These are phyloP conservation scores for Panaeolus cyanescens DNA, from an alignment of 768 basidiomycete species.

Conservation along the genomic window DNA sequence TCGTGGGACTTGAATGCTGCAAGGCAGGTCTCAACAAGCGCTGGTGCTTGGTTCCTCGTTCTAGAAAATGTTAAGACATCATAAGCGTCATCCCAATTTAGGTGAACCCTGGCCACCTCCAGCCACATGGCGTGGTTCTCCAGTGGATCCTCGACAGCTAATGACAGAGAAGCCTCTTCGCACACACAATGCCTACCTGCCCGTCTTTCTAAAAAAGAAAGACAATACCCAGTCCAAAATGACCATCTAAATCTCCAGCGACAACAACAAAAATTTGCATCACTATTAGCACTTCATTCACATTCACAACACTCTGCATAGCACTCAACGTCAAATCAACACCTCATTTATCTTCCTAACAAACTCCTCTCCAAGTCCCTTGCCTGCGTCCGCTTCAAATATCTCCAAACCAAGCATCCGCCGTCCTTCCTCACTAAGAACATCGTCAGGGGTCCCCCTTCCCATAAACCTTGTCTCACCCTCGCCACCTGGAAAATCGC, in stretches of 20 bases:
- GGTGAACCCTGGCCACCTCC: too few relatives aligned
- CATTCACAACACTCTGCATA: neutral
- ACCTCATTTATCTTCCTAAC: constrained; percentile 14
- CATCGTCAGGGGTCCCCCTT: constrained; percentile 34
- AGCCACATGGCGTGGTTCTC: neutral
- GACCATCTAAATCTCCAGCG: too few relatives aligned
- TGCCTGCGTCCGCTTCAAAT: constrained; percentile 18
- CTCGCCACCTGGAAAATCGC: constrained; percentile 55
- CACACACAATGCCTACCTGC: neutral
- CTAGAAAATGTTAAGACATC: too few relatives aligned
- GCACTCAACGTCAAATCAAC: neutral
- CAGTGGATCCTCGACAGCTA: neutral
- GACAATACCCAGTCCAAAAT: neutral
- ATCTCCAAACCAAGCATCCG: constrained; percentile 44
- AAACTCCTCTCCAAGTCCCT: constrained; percentile 5
- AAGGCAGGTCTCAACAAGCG: too few relatives aligned
- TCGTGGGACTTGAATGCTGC: neutral
- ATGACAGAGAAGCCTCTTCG: neutral
- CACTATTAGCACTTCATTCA: neutral
- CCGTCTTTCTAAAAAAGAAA: neutral
- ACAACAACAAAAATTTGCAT: neutral
- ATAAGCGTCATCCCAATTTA: too few relatives aligned
- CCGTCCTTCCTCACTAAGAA: constrained; percentile 35
- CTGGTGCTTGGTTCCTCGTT: too few relatives aligned
- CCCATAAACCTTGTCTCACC: constrained; percentile 48